Conservation (phyloP, 176 grass and related monocot genomes). For the Zoysia pacifica region DNA sequence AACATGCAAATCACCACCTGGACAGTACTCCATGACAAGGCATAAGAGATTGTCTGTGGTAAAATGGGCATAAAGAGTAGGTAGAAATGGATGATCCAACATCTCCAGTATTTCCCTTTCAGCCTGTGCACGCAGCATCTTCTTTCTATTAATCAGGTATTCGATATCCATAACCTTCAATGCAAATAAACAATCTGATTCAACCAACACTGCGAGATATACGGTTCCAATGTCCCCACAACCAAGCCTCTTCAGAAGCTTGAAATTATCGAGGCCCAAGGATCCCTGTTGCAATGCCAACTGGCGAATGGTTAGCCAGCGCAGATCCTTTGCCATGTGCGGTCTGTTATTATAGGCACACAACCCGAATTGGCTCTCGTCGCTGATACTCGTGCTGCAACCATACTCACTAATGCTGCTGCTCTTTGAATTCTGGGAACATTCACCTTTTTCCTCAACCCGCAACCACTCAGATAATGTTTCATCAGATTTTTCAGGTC, state of each 20-base stretch:
- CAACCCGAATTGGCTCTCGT: conserved; percentile 55
- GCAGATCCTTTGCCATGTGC: conserved; percentile 92
- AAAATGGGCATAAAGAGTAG: conserved; percentile 92
- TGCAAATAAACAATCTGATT: conserved; percentile 89
- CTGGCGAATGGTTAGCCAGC: conserved; percentile 73
- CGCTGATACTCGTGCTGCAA: conserved; percentile 74
- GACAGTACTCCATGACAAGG: conserved; percentile 97
- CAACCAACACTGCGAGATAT: conserved; percentile 83
- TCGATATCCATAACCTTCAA: conserved; percentile 99
- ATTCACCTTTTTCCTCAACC: conserved; percentile 60
- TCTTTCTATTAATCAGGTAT: conserved; percentile 84
- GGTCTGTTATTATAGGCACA: conserved; percentile 69
- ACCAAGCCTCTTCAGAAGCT: conserved; percentile 94
- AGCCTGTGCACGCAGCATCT: conserved; percentile 91
- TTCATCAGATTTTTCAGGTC: conserved; percentile 37
- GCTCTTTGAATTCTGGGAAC: conserved; percentile 86
- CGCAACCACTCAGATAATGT: conserved; percentile 45
- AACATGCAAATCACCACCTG: conserved; percentile 93
- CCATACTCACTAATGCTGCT: conserved; percentile 84
- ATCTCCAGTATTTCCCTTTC: conserved; percentile 98
- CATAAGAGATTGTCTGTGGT: conserved; percentile 94
- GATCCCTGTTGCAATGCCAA: conserved; percentile 63
- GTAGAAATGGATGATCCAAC: conserved; percentile 96
- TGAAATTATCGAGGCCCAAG: conserved; percentile 89
- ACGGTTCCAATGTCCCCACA: conserved; percentile 98